A percentile compares a stretch with the other conserved stretches of the same genome.
Conservation (phyloP, 306 rosid species). For the Ceratonia siliqua region DNA sequence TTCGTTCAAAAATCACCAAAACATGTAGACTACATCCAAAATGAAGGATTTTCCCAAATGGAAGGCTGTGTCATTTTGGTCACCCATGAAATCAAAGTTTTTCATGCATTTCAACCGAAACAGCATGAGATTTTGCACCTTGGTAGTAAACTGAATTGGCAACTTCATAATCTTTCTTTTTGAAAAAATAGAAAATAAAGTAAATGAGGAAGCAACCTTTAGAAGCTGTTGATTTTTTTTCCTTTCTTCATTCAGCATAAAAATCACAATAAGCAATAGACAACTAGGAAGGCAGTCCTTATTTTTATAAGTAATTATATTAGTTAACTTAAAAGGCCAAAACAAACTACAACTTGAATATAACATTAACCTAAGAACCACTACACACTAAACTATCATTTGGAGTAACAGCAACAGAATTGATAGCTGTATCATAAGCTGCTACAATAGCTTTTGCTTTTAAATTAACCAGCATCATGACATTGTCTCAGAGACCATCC, state of each 20-base stretch:
- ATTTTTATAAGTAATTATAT: slow-evolving; percentile 15
- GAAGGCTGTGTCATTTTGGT: no score
- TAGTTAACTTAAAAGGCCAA: slow-evolving; percentile 14
- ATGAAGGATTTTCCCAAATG: no score
- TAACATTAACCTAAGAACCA: slow-evolving; percentile 87
- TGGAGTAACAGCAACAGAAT: slow-evolving; percentile 92
- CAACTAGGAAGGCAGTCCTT: background rate
- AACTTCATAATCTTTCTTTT: background rate
- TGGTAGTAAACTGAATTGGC: background rate
- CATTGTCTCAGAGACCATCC: slow-evolving; percentile 57
- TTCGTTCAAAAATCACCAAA: no score
- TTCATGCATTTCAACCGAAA: no score
- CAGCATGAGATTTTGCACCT: no score
- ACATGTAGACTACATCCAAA: no score
- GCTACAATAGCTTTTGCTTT: slow-evolving; percentile 91
- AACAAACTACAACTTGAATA: slow-evolving; percentile 18
- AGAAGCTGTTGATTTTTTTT: background rate
- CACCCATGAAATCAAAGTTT: no score
- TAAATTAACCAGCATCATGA: slow-evolving; percentile 51
- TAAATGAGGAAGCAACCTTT: slow-evolving; percentile 7
- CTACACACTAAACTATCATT: slow-evolving; percentile 93
- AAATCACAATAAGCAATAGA: background rate
- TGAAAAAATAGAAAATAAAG: background rate
- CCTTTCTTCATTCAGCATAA: slow-evolving; percentile 7
- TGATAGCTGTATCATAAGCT: slow-evolving; percentile 96